Conservation (phyloP, 2,329 filamentous ascomycete genomes). For the Arthrobotrys iridis region DNA sequence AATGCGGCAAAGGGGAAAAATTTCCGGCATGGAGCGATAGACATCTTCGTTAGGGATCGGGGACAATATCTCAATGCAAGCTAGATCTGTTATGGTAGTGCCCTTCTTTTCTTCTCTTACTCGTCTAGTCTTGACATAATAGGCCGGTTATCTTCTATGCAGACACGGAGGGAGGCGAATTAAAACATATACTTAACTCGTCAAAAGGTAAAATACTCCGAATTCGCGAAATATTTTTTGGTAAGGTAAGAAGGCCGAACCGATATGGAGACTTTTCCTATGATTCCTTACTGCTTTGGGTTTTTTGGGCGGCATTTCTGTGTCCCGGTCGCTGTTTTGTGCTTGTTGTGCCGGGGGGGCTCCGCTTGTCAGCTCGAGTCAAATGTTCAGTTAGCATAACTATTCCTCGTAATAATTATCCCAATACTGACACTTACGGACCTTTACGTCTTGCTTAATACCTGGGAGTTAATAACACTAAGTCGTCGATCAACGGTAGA, state of each 20-base stretch:
- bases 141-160: conserved; percentile 21
- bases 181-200: conserved; percentile 10
- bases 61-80: not conserved
- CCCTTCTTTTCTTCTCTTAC: not conserved
- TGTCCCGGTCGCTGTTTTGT: conserved; percentile 1
- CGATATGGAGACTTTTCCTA: conserved; percentile 31
- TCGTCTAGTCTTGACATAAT: conserved; percentile 20
- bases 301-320: conserved; percentile 13
- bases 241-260: conserved; percentile 35
- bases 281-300: conserved; percentile 8
- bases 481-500: conserved; percentile 2
- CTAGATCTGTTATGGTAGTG: not conserved
- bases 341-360: not conserved
- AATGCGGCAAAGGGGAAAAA: conserved; percentile 49
- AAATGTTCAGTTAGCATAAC: no score
- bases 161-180: conserved; percentile 40
- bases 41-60: conserved; percentile 14
- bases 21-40: conserved; percentile 41
- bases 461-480: not conserved
- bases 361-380: conserved; percentile 15
- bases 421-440: conserved; percentile 6
- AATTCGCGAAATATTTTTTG: conserved; percentile 47
- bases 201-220: conserved; percentile 48
- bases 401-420: conserved; percentile 17
- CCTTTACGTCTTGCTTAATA: not conserved